phyloP scores from a whole-genome alignment of 345 rosid species.

The Salix suchowensis region DNA sequence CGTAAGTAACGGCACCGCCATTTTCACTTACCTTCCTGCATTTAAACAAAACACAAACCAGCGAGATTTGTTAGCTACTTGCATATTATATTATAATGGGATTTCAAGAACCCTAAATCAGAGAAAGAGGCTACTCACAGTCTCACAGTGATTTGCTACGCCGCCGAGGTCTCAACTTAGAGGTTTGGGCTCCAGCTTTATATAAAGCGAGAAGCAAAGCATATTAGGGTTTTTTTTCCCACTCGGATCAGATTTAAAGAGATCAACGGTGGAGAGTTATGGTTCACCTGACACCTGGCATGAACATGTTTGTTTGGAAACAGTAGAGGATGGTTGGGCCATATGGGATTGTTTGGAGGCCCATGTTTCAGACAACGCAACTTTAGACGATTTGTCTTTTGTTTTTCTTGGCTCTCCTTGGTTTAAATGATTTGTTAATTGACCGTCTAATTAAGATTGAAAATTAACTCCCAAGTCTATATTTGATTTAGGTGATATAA shows the following conservation, averaged over 20 bases:
- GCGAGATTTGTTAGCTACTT: background rate
- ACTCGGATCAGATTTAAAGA: background rate
- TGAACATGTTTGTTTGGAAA: background rate
- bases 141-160: background rate
- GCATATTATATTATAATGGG: no score
- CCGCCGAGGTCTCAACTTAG: background rate
- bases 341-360: background rate
- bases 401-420: no score
- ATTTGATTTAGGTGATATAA: no score
- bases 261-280: constrained; percentile 1
- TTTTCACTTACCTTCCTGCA: constrained; percentile 18
- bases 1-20: constrained; percentile 69
- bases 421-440: no score
- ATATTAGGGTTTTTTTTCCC: background rate
- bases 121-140: background rate
- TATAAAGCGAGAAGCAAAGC: background rate
- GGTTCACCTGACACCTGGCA: background rate
- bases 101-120: background rate
- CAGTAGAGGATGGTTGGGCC: background rate
- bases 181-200: background rate
- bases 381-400: background rate
- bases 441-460: no score
- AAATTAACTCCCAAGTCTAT: no score
- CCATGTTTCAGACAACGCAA: no score
- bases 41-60: background rate